These are phyloP conservation scores for Primulina tabacum DNA, from an alignment of 257 asterid species.

Conservation along the genomic window DNA sequence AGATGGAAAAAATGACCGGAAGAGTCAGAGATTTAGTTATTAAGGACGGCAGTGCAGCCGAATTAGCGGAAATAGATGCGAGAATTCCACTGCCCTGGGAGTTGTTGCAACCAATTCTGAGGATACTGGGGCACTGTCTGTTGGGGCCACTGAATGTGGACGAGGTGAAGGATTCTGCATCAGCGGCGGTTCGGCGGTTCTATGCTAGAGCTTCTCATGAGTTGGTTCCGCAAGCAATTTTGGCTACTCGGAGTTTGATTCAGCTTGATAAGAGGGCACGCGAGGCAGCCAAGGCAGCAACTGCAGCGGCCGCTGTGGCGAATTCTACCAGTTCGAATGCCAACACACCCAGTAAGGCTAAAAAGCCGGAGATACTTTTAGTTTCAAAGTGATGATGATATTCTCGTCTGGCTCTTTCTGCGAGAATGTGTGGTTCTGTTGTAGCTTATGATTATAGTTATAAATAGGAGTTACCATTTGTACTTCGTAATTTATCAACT, in stretches of 20 bases:
- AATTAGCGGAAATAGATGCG: constrained; percentile 33
- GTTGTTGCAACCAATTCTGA: constrained; percentile 78
- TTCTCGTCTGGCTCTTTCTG: constrained; percentile 26
- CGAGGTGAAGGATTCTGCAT: constrained; percentile 80
- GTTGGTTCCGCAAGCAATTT: constrained; percentile 81
- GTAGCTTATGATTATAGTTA: constrained; percentile 29
- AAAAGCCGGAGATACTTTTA: constrained; percentile 89
- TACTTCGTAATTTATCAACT: constrained; percentile 25
- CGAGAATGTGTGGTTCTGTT: constrained; percentile 34
- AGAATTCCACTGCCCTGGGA: constrained; percentile 96
- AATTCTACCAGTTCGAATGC: constrained; percentile 56
- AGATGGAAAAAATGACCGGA: constrained; percentile 40
- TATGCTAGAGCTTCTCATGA: constrained; percentile 96
- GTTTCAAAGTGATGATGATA: constrained; percentile 73
- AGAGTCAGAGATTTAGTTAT: constrained; percentile 31
- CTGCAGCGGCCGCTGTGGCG: constrained; percentile 33
- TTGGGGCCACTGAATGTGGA: constrained; percentile 70
- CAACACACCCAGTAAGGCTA: constrained; percentile 92
- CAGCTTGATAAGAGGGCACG: constrained; percentile 76
- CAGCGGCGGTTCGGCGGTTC: constrained; percentile 63
- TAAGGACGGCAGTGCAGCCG: constrained; percentile 26
- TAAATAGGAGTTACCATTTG: constrained; percentile 28
- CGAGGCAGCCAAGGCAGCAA: constrained; percentile 50
- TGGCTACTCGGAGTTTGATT: constrained; percentile 88
- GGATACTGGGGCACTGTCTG: constrained; percentile 91